phyloP scores from a whole-genome alignment of 805 yeast genomes.

The Naumovozyma baii region DNA sequence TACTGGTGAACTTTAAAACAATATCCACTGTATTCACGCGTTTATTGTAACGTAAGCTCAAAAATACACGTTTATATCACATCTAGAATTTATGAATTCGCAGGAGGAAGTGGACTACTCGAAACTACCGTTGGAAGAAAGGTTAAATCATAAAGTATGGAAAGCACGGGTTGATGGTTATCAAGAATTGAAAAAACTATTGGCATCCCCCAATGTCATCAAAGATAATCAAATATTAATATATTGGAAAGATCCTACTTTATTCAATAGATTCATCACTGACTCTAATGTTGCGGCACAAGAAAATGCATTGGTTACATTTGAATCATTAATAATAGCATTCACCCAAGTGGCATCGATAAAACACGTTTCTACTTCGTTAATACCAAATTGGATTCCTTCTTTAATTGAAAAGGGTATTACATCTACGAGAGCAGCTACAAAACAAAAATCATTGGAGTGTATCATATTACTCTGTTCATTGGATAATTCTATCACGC shows the following conservation, averaged over 20 bases:
- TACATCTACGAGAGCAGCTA: slow-evolving; percentile 62
- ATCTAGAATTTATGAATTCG: not conserved
- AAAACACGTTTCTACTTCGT: not conserved
- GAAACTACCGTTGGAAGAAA: slow-evolving; percentile 53
- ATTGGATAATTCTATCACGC: slow-evolving; percentile 52
- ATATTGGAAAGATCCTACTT: slow-evolving; percentile 44
- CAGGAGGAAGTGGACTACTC: slow-evolving; percentile 51
- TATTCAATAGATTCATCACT: slow-evolving; percentile 47
- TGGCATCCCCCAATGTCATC: slow-evolving; percentile 31
- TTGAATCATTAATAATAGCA: slow-evolving; percentile 33
- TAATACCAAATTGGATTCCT: slow-evolving; percentile 16
- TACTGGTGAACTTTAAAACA: no score
- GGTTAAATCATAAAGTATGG: slow-evolving; percentile 70
- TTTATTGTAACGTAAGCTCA: no score
- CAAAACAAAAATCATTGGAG: slow-evolving; percentile 56
- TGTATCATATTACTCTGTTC: slow-evolving; percentile 57
- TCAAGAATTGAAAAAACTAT: slow-evolving; percentile 47
- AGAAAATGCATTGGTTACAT: slow-evolving; percentile 60
- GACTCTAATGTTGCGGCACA: slow-evolving; percentile 90
- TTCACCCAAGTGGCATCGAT: slow-evolving; percentile 1
- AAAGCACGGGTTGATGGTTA: slow-evolving; percentile 78
- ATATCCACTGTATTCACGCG: no score
- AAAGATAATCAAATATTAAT: slow-evolving; percentile 5
- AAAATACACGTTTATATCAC: no score
- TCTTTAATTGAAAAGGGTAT: slow-evolving; percentile 72